phyloP scores from a whole-genome alignment of 805 yeast genomes.

The Pichia kluyveri region DNA sequence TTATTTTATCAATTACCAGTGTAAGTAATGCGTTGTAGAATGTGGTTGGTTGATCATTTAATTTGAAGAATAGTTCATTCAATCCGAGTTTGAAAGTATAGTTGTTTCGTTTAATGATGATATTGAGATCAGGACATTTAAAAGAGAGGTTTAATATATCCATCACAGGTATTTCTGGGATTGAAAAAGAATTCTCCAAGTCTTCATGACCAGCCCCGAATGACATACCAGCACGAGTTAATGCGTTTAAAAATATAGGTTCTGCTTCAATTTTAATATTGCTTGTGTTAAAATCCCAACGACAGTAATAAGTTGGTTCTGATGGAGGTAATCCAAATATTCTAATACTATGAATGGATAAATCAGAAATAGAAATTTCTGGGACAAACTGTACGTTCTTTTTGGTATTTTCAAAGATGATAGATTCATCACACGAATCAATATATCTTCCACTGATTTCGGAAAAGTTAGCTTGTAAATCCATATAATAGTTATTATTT shows the following conservation, averaged over 20 bases:
- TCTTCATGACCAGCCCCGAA: conserved; percentile 62
- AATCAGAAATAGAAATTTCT: conserved; percentile 48
- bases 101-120: conserved; percentile 32
- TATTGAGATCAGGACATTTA: conserved; percentile 36
- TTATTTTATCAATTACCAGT: conserved; percentile 40
- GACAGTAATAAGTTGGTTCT: conserved; percentile 81
- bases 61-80: conserved; percentile 27
- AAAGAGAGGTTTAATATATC: conserved; percentile 66
- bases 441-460: conserved; percentile 37
- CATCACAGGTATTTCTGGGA: conserved; percentile 44
- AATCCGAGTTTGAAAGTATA: conserved; percentile 19
- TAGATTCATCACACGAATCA: conserved; percentile 17
- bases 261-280: conserved; percentile 43
- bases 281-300: conserved; percentile 80
- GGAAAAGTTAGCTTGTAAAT: conserved; percentile 64
- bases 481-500: conserved; percentile 89
- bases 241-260: conserved; percentile 34
- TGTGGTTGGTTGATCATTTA: conserved; percentile 63
- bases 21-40: conserved; percentile 51
- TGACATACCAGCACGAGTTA: conserved; percentile 34
- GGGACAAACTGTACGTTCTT: conserved; percentile 20
- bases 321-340: conserved; percentile 88
- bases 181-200: conserved; percentile 62
- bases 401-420: conserved; percentile 20
- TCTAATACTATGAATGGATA: conserved; percentile 75